Percentiles rank a stretch among this genome's conserved stretches.
Conservation (phyloP, 176 grass and related monocot genomes). For the Avena atlantica region DNA sequence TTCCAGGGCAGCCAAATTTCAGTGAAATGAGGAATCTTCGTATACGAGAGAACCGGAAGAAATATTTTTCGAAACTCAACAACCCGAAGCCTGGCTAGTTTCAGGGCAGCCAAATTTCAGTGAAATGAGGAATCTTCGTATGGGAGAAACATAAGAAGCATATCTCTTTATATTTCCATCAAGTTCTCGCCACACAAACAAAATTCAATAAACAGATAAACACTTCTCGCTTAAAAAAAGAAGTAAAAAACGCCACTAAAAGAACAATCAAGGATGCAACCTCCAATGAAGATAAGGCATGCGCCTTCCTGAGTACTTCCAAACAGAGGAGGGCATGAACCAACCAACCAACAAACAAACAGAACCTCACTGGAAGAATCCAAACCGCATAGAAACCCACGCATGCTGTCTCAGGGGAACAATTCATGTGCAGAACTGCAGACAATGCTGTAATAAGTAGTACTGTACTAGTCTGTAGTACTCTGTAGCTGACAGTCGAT, state of each 20-base stretch:
- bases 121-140: not conserved
- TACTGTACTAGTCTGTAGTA: too few species aligned
- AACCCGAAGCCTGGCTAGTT: not conserved
- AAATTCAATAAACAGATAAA: not conserved
- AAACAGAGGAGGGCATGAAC: constrained; percentile 34
- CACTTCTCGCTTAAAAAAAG: not conserved
- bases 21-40: too few species aligned
- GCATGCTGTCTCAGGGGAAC: constrained; percentile 37
- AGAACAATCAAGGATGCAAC: constrained; percentile 33
- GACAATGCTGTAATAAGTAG: constrained; percentile 4
- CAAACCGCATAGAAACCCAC: constrained; percentile 59
- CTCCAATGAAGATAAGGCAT: not conserved
- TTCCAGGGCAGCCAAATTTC: too few species aligned
- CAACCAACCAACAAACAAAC: constrained; percentile 10
- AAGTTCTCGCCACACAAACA: not conserved
- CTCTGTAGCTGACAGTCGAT: constrained; percentile 25
- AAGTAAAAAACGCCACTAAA: not conserved
- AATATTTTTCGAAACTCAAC: too few species aligned
- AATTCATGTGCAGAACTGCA: constrained; percentile 27
- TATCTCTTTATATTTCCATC: not conserved
- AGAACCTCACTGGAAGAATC: constrained; percentile 42
- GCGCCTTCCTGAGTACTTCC: constrained; percentile 40
- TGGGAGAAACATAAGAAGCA: not conserved
- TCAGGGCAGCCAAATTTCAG: not conserved
- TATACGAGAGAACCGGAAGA: too few species aligned